Evolutionary conservation across 352 stramenopile species (phyloP).

Genomic region (Globisporangium viniferum): DNA sequence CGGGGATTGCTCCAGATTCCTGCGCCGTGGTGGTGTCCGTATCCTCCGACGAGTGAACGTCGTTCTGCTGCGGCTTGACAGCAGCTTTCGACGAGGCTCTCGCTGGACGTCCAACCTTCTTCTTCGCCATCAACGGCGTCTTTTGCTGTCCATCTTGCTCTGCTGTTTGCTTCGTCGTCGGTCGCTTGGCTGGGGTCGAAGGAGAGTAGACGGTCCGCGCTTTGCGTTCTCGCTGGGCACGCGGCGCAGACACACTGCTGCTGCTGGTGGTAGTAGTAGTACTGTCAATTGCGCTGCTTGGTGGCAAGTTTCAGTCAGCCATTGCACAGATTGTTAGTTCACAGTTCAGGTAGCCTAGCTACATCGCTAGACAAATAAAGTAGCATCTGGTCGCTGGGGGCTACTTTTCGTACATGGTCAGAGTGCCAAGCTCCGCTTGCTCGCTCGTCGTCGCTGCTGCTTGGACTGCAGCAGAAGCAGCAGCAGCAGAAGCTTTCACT

Average conservation of each 20-base stretch:
- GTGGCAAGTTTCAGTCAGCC: neutral
- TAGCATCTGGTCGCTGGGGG: neutral
- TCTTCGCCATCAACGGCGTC: neutral
- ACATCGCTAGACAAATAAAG: neutral
- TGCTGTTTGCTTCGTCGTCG: neutral
- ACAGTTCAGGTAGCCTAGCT: neutral
- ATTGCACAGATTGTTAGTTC: neutral
- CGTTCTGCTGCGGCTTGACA: neutral
- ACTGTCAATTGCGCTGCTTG: neutral
- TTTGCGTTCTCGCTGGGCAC: conserved; percentile 16
- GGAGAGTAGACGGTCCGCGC: conserved; percentile 22
- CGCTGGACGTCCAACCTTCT: neutral
- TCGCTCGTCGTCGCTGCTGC: neutral
- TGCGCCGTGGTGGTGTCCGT: neutral
- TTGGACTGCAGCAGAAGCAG: too few relatives aligned
- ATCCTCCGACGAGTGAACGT: neutral
- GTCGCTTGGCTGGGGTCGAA: neutral
- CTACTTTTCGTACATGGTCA: neutral
- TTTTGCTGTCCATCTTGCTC: neutral
- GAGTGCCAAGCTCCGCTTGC: neutral
- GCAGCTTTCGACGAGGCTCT: neutral
- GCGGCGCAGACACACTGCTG: neutral
- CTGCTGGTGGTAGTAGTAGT: neutral
- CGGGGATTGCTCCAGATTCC: conserved; percentile 1
- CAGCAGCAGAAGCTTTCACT: neutral